Evolutionary conservation across 2,329 filamentous ascomycete genomes (phyloP), one percentile per base, ranked within the genome.

Genomic region (Hymenoscyphus repandus): DNA sequence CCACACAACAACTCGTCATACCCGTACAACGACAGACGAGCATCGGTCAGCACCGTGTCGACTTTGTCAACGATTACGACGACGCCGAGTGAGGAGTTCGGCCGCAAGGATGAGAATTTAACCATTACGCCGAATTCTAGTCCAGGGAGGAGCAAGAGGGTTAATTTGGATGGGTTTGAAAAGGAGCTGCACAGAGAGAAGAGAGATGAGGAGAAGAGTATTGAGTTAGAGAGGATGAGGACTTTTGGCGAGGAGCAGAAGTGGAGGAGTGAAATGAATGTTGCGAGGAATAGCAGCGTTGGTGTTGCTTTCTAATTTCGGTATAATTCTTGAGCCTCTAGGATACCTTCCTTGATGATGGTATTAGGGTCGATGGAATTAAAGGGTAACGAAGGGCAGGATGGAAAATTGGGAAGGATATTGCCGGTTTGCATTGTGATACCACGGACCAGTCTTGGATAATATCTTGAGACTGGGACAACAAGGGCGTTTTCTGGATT

Each of bases 101-200:
- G 77, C 71, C 10, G 11, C 6, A 13, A 34, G 33, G 36, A 50
- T 15, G 17, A 34, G 40, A 71, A 72, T n/a, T 76, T 74, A 2
- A 74, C 69, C 11, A 74, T 74, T 65, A 78, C 76, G 17, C 72
- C 74, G 6, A 70, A 71, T 27, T 57, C 52, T 1, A 60, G 52
- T 44, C 60, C 59, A 12, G 59, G 58, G 18, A 33, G 53, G 6
- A 45, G 50, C 12, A 45, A 54, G 31, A 41, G 45, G 10, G 47
- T 48, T 12, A 52, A 51, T 30, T 42, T 34, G 41, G 51, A 30
- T n/a, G 45, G 53, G 13, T 52, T 58, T 45, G 57, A 59, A 11
- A 40, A 17, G 18, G 38, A 40, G 18, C 15, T 40, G 13, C n/a
- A 17, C 5, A 18, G 10, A 15, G 34, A 36, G 2, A 45, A 52